Evolutionary conservation across 129 eudicot genomes (phyloP).

Genomic region (Flaveria ramosissima): DNA sequence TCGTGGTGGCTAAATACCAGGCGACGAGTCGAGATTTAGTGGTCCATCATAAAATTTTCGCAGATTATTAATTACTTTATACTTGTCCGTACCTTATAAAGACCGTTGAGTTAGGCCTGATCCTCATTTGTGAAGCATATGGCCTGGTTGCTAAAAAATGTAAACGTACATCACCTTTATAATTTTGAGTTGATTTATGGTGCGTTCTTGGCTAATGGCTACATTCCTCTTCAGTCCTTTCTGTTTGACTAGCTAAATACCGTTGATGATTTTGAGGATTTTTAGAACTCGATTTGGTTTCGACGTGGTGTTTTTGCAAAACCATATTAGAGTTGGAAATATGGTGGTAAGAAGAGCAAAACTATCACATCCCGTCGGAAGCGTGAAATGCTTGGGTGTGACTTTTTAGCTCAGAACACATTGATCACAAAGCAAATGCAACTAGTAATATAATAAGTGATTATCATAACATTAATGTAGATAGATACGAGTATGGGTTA

Average conservation of each 20-base stretch:
- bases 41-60: conserved; percentile 77
- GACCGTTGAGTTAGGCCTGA: conserved; percentile 82
- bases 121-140: conserved; percentile 69
- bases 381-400: no score
- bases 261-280: conserved; percentile 80
- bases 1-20: conserved; percentile 85
- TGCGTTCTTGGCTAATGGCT: conserved; percentile 81
- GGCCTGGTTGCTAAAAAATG: conserved; percentile 68
- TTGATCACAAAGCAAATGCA: no score
- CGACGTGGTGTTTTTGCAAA: conserved; percentile 74
- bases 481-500: no score
- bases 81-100: conserved; percentile 90
- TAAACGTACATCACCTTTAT: conserved; percentile 73
- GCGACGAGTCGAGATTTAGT: conserved; percentile 98
- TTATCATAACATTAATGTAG: no score
- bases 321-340: conserved; percentile 80
- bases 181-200: conserved; percentile 84
- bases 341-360: conserved; percentile 95
- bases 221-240: conserved; percentile 86
- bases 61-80: conserved; percentile 72
- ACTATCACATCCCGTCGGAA: no score
- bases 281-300: conserved; percentile 87
- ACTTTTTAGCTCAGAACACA: no score
- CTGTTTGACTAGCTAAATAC: conserved; percentile 90
- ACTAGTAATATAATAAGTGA: no score